These are phyloP conservation scores for Diaporthe vexans DNA, from an alignment of 2,329 filamentous ascomycete genomes.

Conservation along the genomic window DNA sequence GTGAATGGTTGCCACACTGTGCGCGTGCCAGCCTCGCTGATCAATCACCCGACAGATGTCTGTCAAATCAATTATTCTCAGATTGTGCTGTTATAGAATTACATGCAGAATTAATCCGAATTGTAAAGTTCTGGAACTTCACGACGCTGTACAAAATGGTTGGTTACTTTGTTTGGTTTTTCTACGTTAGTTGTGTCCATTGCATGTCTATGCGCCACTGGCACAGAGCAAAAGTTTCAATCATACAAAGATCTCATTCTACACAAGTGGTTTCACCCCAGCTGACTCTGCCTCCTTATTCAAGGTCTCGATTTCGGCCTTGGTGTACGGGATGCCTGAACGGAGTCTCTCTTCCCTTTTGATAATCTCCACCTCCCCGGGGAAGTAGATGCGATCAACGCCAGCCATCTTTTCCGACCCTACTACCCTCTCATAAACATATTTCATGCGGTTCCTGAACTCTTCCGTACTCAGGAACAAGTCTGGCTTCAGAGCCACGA, in stretches of 20 bases:
- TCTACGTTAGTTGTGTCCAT: no score
- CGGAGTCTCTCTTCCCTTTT: constrained; percentile 64
- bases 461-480: constrained; percentile 80
- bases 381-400: constrained; percentile 72
- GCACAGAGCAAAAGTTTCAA: not conserved
- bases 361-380: constrained; percentile 73
- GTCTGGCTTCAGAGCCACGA: constrained; percentile 81
- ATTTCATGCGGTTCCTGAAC: constrained; percentile 73
- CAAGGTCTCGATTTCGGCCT: constrained; percentile 68
- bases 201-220: no score
- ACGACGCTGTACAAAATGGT: not conserved
- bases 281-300: constrained; percentile 67
- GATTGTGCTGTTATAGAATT: not conserved
- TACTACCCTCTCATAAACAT: constrained; percentile 67
- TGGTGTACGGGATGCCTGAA: constrained; percentile 71
- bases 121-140: no score
- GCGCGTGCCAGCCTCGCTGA: not conserved
- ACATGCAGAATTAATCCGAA: not conserved
- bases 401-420: constrained; percentile 67
- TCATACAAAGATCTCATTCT: not conserved
- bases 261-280: constrained; percentile 49
- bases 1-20: not conserved
- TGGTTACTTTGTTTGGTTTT: no score
- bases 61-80: not conserved
- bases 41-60: not conserved